Percentiles rank a stretch among this genome's conserved stretches.
Evolutionary conservation across 2,329 filamentous ascomycete species (phyloP).

Genomic region (Pseudocercospora pini-densiflorae): DNA sequence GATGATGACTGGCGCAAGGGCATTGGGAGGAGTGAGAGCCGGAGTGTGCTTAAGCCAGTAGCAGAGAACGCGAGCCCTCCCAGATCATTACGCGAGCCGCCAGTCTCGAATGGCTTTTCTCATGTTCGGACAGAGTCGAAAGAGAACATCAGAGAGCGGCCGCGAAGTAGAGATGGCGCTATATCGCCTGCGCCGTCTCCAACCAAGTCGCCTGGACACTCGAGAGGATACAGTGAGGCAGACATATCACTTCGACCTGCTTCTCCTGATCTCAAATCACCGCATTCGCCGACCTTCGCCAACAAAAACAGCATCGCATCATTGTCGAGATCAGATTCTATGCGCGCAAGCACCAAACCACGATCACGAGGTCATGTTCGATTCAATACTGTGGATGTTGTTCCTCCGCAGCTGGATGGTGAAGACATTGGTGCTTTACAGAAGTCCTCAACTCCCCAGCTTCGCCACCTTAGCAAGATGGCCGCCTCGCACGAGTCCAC

Average conservation of each 20-base stretch:
- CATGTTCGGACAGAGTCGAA: conserved; percentile 33
- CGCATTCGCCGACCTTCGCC: conserved; percentile 32
- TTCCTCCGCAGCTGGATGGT: conserved; percentile 39
- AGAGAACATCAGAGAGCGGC: conserved; percentile 33
- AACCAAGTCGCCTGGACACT: conserved; percentile 31
- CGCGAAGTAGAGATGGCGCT: conserved; percentile 26
- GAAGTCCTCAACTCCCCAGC: conserved; percentile 86
- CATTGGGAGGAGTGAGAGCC: conserved; percentile 37
- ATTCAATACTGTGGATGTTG: conserved; percentile 36
- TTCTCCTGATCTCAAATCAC: conserved; percentile 30
- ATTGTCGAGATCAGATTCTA: conserved; percentile 43
- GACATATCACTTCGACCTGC: conserved; percentile 30
- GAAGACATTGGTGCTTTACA: conserved; percentile 78
- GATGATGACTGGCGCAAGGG: conserved; percentile 40
- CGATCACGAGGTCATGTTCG: conserved; percentile 38
- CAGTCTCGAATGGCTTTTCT: conserved; percentile 19
- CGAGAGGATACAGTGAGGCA: conserved; percentile 30
- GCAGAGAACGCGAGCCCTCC: conserved; percentile 36
- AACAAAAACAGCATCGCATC: conserved; percentile 40
- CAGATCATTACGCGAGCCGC: conserved; percentile 6
- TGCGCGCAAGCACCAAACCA: conserved; percentile 41
- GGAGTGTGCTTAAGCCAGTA: conserved; percentile 36
- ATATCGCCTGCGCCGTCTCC: conserved; percentile 25
- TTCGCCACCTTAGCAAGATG: conserved; percentile 86
- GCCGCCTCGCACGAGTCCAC: conserved; percentile 68